These are phyloP conservation scores for Straminergon stramineum DNA, from an alignment of 225 moss, liverwort and hornwort species.

Conservation along the genomic window DNA sequence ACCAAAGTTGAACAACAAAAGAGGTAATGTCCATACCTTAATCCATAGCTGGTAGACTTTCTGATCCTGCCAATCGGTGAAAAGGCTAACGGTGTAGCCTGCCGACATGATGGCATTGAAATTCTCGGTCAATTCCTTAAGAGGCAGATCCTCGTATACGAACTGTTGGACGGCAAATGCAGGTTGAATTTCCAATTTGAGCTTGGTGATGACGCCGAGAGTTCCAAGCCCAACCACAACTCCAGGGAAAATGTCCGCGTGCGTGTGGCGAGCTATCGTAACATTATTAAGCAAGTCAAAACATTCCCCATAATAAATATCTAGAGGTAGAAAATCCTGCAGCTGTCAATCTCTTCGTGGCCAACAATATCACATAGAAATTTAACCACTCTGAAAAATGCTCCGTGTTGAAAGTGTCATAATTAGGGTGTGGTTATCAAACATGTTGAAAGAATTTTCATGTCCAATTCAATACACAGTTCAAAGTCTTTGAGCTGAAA, in stretches of 20 bases:
- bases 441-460: neutral
- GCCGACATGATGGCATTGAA: constrained; percentile 50
- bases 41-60: constrained; percentile 38
- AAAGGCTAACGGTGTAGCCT: constrained; percentile 51
- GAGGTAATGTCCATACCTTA: neutral
- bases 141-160: constrained; percentile 34
- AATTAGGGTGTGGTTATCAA: too few species aligned
- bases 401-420: neutral
- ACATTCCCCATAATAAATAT: neutral
- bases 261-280: neutral
- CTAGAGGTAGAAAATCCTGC: neutral
- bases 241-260: constrained; percentile 19
- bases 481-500: neutral
- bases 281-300: neutral
- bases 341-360: neutral
- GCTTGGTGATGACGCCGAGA: constrained; percentile 41
- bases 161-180: constrained; percentile 26
- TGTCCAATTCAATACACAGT: neutral
- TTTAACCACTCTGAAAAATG: neutral
- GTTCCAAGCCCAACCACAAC: constrained; percentile 51
- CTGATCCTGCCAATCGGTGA: constrained; percentile 46
- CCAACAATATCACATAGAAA: neutral
- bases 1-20: neutral
- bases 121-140: neutral
- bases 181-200: constrained; percentile 33